Conservation (phyloP, 2,329 filamentous ascomycete species). For the Colletotrichum liaoningense region DNA sequence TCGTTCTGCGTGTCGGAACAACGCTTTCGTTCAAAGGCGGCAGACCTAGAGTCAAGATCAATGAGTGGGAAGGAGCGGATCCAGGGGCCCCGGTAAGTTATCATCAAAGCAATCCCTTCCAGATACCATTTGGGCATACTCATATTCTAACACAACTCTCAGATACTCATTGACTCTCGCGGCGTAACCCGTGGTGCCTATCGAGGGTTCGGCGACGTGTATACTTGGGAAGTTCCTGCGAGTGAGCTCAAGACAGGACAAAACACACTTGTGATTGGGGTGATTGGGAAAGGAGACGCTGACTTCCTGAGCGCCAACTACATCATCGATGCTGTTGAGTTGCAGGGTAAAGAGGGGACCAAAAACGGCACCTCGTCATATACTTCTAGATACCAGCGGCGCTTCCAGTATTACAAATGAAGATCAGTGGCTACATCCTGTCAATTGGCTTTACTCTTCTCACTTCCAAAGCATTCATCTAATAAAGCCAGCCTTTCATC, state of each 20-base stretch:
- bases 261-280: constrained; percentile 66
- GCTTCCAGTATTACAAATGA: too few species aligned
- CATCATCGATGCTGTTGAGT: constrained; percentile 30
- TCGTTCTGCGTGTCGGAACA: constrained; percentile 66
- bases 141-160: constrained; percentile 30
- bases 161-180: constrained; percentile 61
- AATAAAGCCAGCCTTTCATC: too few species aligned
- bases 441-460: too few species aligned
- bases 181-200: constrained; percentile 70
- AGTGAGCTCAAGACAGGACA: constrained; percentile 61
- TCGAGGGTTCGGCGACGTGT: constrained; percentile 66
- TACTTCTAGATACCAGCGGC: background rate
- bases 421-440: too few species aligned
- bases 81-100: constrained; percentile 50
- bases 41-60: constrained; percentile 58
- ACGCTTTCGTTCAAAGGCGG: constrained; percentile 67
- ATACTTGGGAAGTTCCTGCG: constrained; percentile 61
- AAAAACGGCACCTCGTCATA: background rate
- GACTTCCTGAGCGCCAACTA: constrained; percentile 61
- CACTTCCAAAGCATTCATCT: too few species aligned
- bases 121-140: too few species aligned
- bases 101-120: constrained; percentile 34
- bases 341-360: constrained; percentile 15
- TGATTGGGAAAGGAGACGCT: constrained; percentile 61
- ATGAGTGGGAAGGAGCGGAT: constrained; percentile 44